Base-by-base conservation (phyloP, 2,329 filamentous ascomycete species). In the Pseudopyricularia cyperi region DNA sequence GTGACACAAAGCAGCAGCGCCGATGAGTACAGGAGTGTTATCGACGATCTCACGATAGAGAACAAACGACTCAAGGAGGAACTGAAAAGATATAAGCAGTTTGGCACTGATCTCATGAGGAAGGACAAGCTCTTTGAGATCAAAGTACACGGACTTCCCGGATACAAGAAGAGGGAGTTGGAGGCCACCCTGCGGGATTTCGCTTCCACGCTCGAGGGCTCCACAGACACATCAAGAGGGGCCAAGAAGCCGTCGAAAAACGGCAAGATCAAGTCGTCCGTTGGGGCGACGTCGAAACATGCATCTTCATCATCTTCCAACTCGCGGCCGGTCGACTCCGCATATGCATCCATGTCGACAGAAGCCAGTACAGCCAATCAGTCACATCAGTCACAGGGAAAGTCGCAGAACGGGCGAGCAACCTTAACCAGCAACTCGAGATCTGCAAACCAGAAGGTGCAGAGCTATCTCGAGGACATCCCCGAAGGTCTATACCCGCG, bases 111-210 rank as follows among this genome's bases (percentile, higher is more conserved):
- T 42, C 77, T 83, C 56, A 67, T 90, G 49, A 77, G 82, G 33
- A 80, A 83, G 47, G 87, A 94, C 30, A 89, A 87, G 61, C 66
- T 94, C 0, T 91, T 95, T 58, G 89, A 94, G 63, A 80, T 95
- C 55, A 84, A 87, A 58, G 77, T 90, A 30, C 87, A 93, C 58
- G 81, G 83, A 0, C 66, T 94, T 39, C 77, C 85, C 0, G 74
- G 79, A 47, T 74, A 79, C 49, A 90, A 89, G 68, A 89, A 85
- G 65, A 75, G 81, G 53, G 87, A 93, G 56, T 66, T 94, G 19
- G 87, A 94, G 61, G 77, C 82, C 7, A 80, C 82, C 0, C 67
- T 95, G 9, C 78, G 82, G 52, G 80, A 82, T 48, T 90, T 91
- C 57, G 82, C 83, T 1, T 74, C 80, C 1, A 77, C 72, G 26